Percentiles rank a stretch among this genome's conserved stretches.
Evolutionary conservation across 345 rosid species (phyloP).

Genomic region (Arabidopsis suecica): DNA sequence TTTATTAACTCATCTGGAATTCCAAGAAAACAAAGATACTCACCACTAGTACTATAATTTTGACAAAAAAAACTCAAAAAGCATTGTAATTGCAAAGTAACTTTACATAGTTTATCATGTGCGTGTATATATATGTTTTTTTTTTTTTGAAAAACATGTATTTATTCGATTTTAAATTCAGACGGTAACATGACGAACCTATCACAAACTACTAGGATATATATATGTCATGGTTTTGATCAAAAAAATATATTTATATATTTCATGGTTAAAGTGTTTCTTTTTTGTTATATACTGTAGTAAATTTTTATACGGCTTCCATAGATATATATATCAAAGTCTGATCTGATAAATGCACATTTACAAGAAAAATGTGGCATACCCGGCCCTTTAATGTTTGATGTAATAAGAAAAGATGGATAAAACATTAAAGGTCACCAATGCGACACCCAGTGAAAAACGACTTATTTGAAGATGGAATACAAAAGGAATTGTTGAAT

Average conservation of each 20-base stretch:
- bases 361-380: conserved; percentile 13
- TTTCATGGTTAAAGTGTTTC: too few species aligned
- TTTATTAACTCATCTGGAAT: conserved; percentile 12
- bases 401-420: conserved; percentile 36
- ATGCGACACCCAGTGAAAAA: conserved; percentile 16
- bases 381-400: background rate
- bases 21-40: conserved; percentile 5
- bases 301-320: conserved; percentile 1
- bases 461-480: conserved; percentile 22
- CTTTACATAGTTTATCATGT: background rate
- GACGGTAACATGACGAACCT: background rate
- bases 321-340: background rate
- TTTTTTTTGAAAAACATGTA: background rate
- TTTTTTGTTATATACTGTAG: too few species aligned
- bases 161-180: background rate
- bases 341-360: conserved; percentile 9
- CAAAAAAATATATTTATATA: background rate
- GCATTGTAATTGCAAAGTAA: background rate
- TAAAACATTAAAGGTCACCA: conserved; percentile 32
- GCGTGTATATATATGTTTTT: background rate
- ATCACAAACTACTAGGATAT: background rate
- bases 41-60: conserved; percentile 1
- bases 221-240: background rate
- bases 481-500: conserved; percentile 18
- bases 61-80: background rate